phyloP scores from a whole-genome alignment of 2,329 filamentous ascomycete genomes.

The Salinomyces thailandicus region DNA sequence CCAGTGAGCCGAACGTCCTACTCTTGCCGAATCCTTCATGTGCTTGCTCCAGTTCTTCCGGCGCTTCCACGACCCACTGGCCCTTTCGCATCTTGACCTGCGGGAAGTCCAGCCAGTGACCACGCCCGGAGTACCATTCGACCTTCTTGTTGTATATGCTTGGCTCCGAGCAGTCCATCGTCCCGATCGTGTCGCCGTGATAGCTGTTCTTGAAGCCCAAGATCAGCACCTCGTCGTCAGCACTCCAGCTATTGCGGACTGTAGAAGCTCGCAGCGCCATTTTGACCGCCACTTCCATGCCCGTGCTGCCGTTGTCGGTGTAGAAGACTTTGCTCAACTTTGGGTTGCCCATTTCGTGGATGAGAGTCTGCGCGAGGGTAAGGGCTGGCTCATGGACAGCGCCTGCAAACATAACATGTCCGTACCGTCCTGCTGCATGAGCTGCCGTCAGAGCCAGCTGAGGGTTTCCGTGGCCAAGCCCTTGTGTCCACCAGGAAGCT shows the following conservation, averaged over 20 bases:
- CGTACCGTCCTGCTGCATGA: constrained; percentile 72
- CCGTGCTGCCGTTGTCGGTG: constrained; percentile 75
- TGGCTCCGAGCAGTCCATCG: constrained; percentile 76
- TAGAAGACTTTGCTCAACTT: constrained; percentile 65
- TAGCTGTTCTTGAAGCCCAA: constrained; percentile 71
- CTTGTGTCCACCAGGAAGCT: constrained; percentile 87
- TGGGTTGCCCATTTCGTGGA: constrained; percentile 50
- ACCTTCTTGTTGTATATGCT: constrained; percentile 70
- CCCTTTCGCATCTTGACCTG: constrained; percentile 57
- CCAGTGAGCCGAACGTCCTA: constrained; percentile 38
- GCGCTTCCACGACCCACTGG: constrained; percentile 53
- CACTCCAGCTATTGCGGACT: constrained; percentile 7
- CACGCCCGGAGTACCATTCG: constrained; percentile 73
- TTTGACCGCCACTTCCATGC: constrained; percentile 73
- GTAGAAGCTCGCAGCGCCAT: constrained; percentile 61
- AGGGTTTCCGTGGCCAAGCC: constrained; percentile 69
- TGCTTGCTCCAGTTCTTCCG: constrained; percentile 35
- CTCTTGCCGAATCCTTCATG: constrained; percentile 34
- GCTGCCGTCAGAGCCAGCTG: constrained; percentile 62
- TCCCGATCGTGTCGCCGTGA: constrained; percentile 79
- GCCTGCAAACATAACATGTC: constrained; percentile 79
- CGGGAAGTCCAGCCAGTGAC: constrained; percentile 72
- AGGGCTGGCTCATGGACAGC: constrained; percentile 71
- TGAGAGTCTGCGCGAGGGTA: constrained; percentile 53
- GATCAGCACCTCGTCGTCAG: constrained; percentile 45